Base-by-base conservation (phyloP, 805 yeast genomes). In the Metschnikowia aberdeeniae region DNA sequence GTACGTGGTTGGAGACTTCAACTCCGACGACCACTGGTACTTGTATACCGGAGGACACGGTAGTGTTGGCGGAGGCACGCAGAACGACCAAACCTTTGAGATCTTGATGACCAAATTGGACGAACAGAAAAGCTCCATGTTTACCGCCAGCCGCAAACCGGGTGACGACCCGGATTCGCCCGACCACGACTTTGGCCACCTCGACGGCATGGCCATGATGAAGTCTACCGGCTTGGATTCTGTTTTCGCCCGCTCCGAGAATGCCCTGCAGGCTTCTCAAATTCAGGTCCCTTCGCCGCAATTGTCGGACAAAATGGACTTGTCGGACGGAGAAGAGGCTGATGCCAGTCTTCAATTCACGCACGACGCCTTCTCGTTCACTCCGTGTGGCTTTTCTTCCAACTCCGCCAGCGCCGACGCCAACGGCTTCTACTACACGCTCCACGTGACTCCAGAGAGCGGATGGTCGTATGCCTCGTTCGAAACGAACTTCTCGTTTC, bases 401-500 rank as follows among this genome's bases (percentile, higher is more conserved):
- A 92, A 92, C 64, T 83, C 95, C 14, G 72, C 90, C 32, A 63
- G 85, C 36, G 72, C 79, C 36, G 77, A 73, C 34, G 47, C 52
- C 17, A 71, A 64, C 8, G 67, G 65, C 17, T 74, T 77, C 54
- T 80, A 80, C 59, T 86, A 85, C 60, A 92, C 97, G 7, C 72
- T 90, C 47, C 98, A 93, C 62, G 86, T 93, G 34, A 93, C 99
- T 0, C 98, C 98, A 0, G 98, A 93, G 62, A 62, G 73, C 19
- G 96, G 92, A 31, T 92, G 95, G 89, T 88, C 97, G 5, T 92
- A 92, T 65, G 98, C 98, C 4, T 86, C 96, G 8, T 93, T 93
- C 64, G 98, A 93, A 63, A 82, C 97, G 17, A 92, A 88, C 63
- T 87, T 82, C 34, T 83, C 85, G 6, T 71, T 71, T 41, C 68